phyloP scores from a whole-genome alignment of 2,329 filamentous ascomycete genomes.

The Davidsoniella australis region DNA sequence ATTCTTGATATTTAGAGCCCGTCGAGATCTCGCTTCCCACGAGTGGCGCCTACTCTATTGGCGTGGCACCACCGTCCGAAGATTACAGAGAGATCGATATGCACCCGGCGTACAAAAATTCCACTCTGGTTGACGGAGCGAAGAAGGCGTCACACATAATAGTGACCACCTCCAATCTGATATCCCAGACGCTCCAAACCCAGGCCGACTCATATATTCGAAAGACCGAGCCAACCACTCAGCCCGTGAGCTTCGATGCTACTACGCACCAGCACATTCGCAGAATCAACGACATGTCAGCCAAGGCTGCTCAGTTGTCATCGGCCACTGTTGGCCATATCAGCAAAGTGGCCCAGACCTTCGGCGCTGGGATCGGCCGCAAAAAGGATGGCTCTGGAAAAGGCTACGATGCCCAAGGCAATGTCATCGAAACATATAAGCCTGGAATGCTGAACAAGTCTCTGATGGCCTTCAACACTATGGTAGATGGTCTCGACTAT shows the following conservation, averaged over 20 bases:
- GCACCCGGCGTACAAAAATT: constrained; percentile 85
- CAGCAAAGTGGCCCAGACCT: constrained; percentile 69
- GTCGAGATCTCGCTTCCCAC: constrained; percentile 61
- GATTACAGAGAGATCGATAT: constrained; percentile 61
- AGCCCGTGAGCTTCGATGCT: constrained; percentile 76
- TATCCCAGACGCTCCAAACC: constrained; percentile 60
- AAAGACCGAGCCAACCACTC: constrained; percentile 58
- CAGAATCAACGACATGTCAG: constrained; percentile 76
- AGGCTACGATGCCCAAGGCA: constrained; percentile 54
- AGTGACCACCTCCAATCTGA: constrained; percentile 66
- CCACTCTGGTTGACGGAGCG: constrained; percentile 70
- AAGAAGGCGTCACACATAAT: constrained; percentile 79
- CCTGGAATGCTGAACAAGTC: constrained; percentile 89
- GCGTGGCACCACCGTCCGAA: constrained; percentile 47
- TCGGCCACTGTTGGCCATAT: constrained; percentile 78
- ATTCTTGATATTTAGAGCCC: constrained; percentile 32
- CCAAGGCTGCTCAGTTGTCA: constrained; percentile 60
- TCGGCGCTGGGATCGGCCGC: constrained; percentile 56
- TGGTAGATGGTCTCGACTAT: constrained; percentile 85
- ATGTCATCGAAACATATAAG: constrained; percentile 51
- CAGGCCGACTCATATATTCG: constrained; percentile 68
- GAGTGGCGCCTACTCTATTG: constrained; percentile 46
- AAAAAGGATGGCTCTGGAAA: constrained; percentile 35
- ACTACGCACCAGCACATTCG: constrained; percentile 71
- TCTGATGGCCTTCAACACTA: constrained; percentile 87